These are phyloP conservation scores for Xerocomellus intermedius DNA, from an alignment of 768 basidiomycete genomes.

Conservation along the genomic window DNA sequence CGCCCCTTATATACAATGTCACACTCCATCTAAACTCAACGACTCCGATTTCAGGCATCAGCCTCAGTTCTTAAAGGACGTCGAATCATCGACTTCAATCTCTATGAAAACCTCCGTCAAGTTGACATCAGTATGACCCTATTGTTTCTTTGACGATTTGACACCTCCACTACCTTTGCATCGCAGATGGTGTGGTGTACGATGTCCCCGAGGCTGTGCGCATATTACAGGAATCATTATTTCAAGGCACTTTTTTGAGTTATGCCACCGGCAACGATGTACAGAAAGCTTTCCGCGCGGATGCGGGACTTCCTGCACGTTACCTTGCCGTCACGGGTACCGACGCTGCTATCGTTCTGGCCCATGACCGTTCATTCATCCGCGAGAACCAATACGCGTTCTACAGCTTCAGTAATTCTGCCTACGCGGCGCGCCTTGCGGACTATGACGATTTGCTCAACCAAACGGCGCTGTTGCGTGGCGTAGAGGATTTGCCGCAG, in stretches of 20 bases:
- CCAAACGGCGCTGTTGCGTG: background rate
- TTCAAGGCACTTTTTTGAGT: background rate
- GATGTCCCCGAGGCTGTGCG: background rate
- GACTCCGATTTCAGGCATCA: background rate
- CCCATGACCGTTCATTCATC: background rate
- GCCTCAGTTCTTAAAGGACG: background rate
- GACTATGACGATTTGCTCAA: slow-evolving; percentile 5
- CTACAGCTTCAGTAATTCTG: background rate
- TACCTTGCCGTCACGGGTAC: slow-evolving; percentile 6
- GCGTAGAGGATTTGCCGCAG: slow-evolving; percentile 1
- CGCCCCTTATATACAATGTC: background rate
- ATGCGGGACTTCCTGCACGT: background rate
- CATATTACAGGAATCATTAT: background rate
- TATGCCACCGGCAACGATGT: background rate
- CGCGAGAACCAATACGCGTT: slow-evolving; percentile 1
- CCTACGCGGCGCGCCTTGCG: background rate
- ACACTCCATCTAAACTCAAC: background rate
- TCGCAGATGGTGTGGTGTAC: background rate
- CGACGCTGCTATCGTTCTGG: background rate
- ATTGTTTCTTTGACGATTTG: background rate
- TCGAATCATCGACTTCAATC: slow-evolving; percentile 1
- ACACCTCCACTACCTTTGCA: background rate
- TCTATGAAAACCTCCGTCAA: background rate
- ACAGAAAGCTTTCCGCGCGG: background rate
- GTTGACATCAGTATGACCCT: background rate